Evolutionary conservation across 164 flowering plant genomes (phyloP).

Genomic region (Tinospora cordifolia): DNA sequence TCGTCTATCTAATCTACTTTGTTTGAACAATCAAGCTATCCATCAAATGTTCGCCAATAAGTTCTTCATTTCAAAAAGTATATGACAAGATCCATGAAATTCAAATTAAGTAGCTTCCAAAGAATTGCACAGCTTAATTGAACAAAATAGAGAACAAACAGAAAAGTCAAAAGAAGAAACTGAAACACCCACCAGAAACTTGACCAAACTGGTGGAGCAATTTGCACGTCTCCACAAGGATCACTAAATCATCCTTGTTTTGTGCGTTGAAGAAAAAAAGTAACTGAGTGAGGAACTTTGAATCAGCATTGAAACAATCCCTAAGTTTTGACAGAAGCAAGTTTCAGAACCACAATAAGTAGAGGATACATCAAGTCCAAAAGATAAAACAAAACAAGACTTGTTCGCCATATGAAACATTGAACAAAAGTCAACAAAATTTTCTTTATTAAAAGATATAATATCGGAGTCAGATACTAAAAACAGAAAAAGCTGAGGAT

Average conservation of each 20-base stretch:
- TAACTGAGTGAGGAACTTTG: slow-evolving; percentile 67
- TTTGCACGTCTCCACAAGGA: slow-evolving; percentile 71
- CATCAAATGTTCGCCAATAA: not conserved
- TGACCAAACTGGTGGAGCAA: slow-evolving; percentile 46
- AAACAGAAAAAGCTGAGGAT: not conserved
- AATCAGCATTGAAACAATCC: slow-evolving; percentile 63
- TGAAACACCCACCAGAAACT: slow-evolving; percentile 43
- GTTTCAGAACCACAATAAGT: not conserved
- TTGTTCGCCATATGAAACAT: not conserved
- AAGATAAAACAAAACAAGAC: not conserved
- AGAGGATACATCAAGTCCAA: not conserved
- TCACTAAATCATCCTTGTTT: slow-evolving; percentile 45
- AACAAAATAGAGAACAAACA: not conserved
- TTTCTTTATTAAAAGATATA: not conserved
- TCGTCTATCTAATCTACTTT: not conserved
- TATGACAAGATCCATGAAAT: not conserved
- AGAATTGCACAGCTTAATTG: not conserved
- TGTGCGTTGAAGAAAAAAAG: slow-evolving; percentile 71
- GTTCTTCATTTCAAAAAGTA: not conserved
- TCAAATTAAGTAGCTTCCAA: not conserved
- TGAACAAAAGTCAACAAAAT: not conserved
- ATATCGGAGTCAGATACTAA: not conserved
- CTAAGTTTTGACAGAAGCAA: slow-evolving; percentile 35
- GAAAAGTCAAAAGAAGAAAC: not conserved
- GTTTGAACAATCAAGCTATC: not conserved